Evolutionary conservation across 169 alveolate species (phyloP), one percentile per base, ranked within the genome.

Genomic region (Eimeria nieschulzi): DNA sequence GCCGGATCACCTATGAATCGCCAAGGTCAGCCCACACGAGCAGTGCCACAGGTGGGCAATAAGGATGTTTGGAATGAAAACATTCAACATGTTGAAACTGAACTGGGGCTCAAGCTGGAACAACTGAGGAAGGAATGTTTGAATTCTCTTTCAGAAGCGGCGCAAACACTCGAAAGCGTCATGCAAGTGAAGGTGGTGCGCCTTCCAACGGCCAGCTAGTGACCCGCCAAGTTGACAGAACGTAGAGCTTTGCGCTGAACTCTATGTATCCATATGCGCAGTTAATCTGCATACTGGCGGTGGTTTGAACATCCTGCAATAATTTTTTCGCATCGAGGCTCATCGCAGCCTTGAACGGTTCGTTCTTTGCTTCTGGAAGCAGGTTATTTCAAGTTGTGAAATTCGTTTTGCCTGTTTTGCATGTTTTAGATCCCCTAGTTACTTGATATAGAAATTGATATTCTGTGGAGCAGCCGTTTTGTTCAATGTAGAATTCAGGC

Each of bases 111-210:
- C 46, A 33, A 79, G 72, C 33, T 55, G 73, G 21, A 79, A 19
- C 56, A 55, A 39, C 56, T 55, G 13, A 54, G 10, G 39, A 61
- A 21, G 46, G 39, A 51, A 55, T 79, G 87, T 71, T 51, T 71
- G 0, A 25, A 79, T 56, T 15, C 70, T 17, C 87, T 79, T n/a
- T 21, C 39, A 6, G 73, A 79, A 3, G 87, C 87, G 56, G 51
- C 87, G 21, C 73, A 23, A 23, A 9, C 54, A 55, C 55, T 79
- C 23, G 64, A 78, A 9, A 39, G 56, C 54, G 70, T 78, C 68
- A 54, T 55, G 87, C 72, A 54, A 55, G 72, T 55, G 8, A 39
- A 79, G n/a, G 72, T n/a, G 23, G 66, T 54, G 66, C 87, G 87
- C 72, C 87, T 79, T 33, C 55, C 73, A 53, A 55, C 10, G n/a